Percentiles rank a stretch among this genome's conserved stretches.
Conservation (phyloP, 1,284 basidiomycete genomes). For the Tilletiaria anomala region DNA sequence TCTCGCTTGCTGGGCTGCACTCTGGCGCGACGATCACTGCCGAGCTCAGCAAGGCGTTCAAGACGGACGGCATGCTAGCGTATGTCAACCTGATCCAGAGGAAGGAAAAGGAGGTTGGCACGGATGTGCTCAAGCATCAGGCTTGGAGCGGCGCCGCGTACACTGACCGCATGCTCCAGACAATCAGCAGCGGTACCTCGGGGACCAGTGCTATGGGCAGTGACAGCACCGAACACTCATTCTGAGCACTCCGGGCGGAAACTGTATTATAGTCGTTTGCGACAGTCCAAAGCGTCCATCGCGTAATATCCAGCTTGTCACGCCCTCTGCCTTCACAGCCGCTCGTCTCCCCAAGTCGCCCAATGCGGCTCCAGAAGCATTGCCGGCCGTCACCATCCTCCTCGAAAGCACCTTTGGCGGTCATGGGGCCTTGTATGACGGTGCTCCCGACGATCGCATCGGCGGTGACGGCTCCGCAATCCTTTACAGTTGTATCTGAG, state of each 20-base stretch:
- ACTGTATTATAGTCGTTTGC: no score
- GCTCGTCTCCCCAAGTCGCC: no score
- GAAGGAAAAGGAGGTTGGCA: constrained; percentile 35
- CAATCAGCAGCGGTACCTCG: constrained; percentile 28
- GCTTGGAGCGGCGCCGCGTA: constrained; percentile 36
- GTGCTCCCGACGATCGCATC: no score
- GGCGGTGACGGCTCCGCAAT: no score
- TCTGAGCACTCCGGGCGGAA: constrained; percentile 10
- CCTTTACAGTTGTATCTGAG: no score
- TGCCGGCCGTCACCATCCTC: no score
- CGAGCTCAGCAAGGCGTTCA: constrained; percentile 46
- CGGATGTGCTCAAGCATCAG: constrained; percentile 37
- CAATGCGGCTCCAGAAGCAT: no score
- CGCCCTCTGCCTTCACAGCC: no score
- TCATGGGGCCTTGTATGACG: no score
- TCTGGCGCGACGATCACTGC: constrained; percentile 25
- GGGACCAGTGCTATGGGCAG: constrained; percentile 33
- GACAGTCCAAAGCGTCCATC: no score
- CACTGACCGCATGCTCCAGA: constrained; percentile 34
- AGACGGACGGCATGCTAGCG: constrained; percentile 44
- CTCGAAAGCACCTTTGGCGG: no score
- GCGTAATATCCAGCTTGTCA: no score
- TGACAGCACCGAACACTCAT: constrained; percentile 23
- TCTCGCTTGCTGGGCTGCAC: constrained; percentile 38
- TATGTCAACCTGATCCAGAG: constrained; percentile 36